Percentiles rank a stretch among this genome's conserved stretches.
These are phyloP conservation scores for Aureoboletus auriporus DNA, from an alignment of 768 basidiomycete genomes.

Conservation along the genomic window DNA sequence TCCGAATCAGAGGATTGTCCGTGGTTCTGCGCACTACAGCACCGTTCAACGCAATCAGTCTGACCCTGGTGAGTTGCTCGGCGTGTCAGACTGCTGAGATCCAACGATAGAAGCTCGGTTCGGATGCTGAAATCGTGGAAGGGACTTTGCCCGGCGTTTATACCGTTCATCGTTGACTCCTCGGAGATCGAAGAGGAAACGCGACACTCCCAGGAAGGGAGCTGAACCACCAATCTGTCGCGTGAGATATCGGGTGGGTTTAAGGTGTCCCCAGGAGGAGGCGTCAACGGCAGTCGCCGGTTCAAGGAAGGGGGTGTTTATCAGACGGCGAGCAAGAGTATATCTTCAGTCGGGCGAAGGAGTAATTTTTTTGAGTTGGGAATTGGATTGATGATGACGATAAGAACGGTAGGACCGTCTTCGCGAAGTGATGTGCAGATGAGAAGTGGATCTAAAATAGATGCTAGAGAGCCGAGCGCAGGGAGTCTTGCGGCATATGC, in stretches of 20 bases:
- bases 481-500: slow-evolving; percentile 7
- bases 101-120: slow-evolving; percentile 2
- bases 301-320: slow-evolving; percentile 1
- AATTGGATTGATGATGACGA: slow-evolving; percentile 10
- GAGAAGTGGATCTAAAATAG: slow-evolving; percentile 19
- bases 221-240: slow-evolving; percentile 14
- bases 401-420: slow-evolving; percentile 11
- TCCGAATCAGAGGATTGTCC: slow-evolving; percentile 2
- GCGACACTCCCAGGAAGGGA: slow-evolving; percentile 9
- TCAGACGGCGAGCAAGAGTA: not conserved
- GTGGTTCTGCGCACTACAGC: slow-evolving; percentile 3
- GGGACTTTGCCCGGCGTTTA: slow-evolving; percentile 6
- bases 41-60: slow-evolving; percentile 14
- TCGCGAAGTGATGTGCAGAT: slow-evolving; percentile 23
- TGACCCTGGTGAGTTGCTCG: slow-evolving; percentile 8
- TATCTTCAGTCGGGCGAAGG: not conserved
- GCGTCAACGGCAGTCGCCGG: slow-evolving; percentile 15
- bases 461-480: slow-evolving; percentile 12
- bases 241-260: slow-evolving; percentile 20
- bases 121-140: slow-evolving; percentile 11
- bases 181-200: slow-evolving; percentile 22
- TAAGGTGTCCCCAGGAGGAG: slow-evolving; percentile 11
- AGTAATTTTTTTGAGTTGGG: slow-evolving; percentile 7
- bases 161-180: slow-evolving; percentile 14
- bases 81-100: slow-evolving; percentile 4